Evolutionary conservation across 306 rosid genomes (phyloP), one percentile per base, ranked within the genome.

Genomic region (Acacia melanoxylon): DNA sequence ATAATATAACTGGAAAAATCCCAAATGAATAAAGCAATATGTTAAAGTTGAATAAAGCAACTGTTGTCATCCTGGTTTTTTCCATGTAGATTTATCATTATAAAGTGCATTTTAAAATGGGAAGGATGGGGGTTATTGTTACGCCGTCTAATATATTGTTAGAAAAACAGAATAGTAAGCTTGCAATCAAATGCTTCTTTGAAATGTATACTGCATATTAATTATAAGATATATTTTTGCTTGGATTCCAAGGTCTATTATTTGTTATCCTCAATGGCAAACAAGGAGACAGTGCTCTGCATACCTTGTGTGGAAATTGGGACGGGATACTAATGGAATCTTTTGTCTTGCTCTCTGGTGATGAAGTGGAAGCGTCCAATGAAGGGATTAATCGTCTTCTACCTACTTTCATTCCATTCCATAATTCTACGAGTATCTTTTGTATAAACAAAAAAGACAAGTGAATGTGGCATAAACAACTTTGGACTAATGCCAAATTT

Each of bases 21-120:
- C 95, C 93, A 1, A 40, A 51, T 0, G 92, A 89, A 83, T 91
- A 91, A 89, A 89, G 14, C 14, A 0, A n/a, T 56, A 20, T 56
- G 27, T 56, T 56, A 56, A 0, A n/a, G 27, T 56, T 22, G 63
- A 56, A 20, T 10, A 56, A n/a, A 56, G 1, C 63, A n/a, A 11
- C 29, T n/a, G 63, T n/a, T n/a, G 27, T 56, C 27, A 2, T 56
- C 27, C 14, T 56, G 29, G 4, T 8, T 8, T 56, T 54, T 20
- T 56, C 11, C 63, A 1, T 20, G 29, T 11, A 56, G n/a, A 56
- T 56, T 20, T 56, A n/a, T 56, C 4, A 2, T n/a, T 20, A 4
- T 11, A 8, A 20, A 9, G 27, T n/a, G 27, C 3, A 9, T 56
- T 56, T 56, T 2, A 56, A 54, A 56, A 14, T 10, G 63, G 62